These are phyloP conservation scores for Hygrophorus russula DNA, from an alignment of 768 basidiomycete genomes.

Conservation along the genomic window DNA sequence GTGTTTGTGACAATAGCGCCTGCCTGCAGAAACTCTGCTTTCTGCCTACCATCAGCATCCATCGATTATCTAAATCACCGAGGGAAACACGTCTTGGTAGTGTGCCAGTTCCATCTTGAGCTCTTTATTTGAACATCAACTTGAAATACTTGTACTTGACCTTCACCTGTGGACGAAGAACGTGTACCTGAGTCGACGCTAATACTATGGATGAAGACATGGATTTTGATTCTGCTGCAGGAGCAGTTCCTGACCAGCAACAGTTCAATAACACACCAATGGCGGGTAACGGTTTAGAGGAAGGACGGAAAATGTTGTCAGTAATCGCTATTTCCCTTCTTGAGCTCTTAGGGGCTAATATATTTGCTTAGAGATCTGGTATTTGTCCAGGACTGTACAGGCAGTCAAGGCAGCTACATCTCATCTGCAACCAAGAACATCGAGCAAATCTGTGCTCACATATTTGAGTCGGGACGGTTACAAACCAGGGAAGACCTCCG, in stretches of 20 bases:
- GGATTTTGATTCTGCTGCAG: constrained; percentile 41
- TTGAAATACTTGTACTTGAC: constrained; percentile 4
- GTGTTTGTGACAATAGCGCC: background rate
- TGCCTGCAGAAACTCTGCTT: background rate
- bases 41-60: background rate
- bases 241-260: constrained; percentile 22
- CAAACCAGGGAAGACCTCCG: constrained; percentile 78
- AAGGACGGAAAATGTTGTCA: constrained; percentile 60
- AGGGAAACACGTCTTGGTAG: background rate
- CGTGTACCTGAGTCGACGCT: no score
- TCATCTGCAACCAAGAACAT: constrained; percentile 95
- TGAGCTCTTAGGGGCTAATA: constrained; percentile 3
- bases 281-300: constrained; percentile 15
- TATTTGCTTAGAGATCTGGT: constrained; percentile 64
- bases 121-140: background rate
- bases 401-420: constrained; percentile 84
- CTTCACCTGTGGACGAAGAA: no score
- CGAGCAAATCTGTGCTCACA: constrained; percentile 88
- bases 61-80: background rate
- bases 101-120: background rate
- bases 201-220: constrained; percentile 75
- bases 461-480: constrained; percentile 90
- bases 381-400: constrained; percentile 93
- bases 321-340: constrained; percentile 7
- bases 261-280: constrained; percentile 25